A percentile compares a stretch with the other conserved stretches of the same genome.
These are phyloP conservation scores for Fusarium fracticaudum DNA, from an alignment of 2,329 filamentous ascomycete genomes.

Conservation along the genomic window DNA sequence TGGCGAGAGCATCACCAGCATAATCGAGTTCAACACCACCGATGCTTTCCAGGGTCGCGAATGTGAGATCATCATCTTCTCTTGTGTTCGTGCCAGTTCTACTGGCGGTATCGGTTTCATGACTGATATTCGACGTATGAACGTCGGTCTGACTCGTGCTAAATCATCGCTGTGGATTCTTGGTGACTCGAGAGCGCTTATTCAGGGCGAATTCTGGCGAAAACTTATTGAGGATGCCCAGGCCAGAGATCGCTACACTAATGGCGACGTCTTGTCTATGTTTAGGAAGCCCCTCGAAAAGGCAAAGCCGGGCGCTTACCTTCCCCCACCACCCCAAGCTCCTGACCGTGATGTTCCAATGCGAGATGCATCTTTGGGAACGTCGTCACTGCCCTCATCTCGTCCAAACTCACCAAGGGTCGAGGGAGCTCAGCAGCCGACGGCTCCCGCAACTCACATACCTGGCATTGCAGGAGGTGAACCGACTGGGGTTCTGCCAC, in stretches of 20 bases:
- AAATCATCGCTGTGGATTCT: constrained; percentile 97
- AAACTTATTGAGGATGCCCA: constrained; percentile 86
- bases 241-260: constrained; percentile 77
- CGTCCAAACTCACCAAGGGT: constrained; percentile 21
- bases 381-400: constrained; percentile 15
- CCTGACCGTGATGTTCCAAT: constrained; percentile 31
- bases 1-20: constrained; percentile 77
- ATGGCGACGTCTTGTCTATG: constrained; percentile 65
- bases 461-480: constrained; percentile 31
- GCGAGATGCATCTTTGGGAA: constrained; percentile 27
- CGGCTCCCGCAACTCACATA: constrained; percentile 7
- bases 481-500: constrained; percentile 32
- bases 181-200: constrained; percentile 86
- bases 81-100: constrained; percentile 93
- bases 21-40: constrained; percentile 97
- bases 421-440: constrained; percentile 1
- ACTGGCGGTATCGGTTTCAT: constrained; percentile 98
- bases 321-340: constrained; percentile 8
- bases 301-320: constrained; percentile 43
- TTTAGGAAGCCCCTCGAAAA: constrained; percentile 57
- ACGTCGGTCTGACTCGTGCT: constrained; percentile 95
- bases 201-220: constrained; percentile 91
- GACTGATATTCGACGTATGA: constrained; percentile 98
- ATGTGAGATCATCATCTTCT: constrained; percentile 98
- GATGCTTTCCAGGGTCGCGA: constrained; percentile 98